Evolutionary conservation across 2,329 filamentous ascomycete species (phyloP).

Genomic region (Microdochium paspali): DNA sequence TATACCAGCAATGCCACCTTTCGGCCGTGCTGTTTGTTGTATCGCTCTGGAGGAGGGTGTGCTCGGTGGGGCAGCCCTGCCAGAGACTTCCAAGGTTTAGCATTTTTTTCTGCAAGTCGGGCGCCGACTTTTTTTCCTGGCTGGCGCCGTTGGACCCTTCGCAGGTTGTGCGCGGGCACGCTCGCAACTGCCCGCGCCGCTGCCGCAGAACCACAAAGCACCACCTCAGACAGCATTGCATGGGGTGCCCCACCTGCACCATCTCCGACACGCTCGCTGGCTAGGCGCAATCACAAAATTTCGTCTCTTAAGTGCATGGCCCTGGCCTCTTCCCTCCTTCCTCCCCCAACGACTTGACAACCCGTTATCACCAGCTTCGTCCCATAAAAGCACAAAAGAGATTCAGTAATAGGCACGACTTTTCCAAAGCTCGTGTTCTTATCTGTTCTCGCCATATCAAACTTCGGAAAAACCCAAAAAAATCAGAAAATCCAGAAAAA

Average conservation of each 20-base stretch:
- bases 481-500: constrained; percentile 49
- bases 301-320: background rate
- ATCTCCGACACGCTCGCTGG: background rate
- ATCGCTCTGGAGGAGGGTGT: no score
- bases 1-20: no score
- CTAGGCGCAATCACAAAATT: background rate
- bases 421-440: constrained; percentile 35
- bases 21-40: no score
- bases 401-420: constrained; percentile 40
- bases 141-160: background rate
- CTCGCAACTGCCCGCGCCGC: background rate
- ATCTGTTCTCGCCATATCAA: constrained; percentile 49
- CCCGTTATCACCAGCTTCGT: constrained; percentile 34
- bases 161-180: background rate
- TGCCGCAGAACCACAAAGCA: background rate
- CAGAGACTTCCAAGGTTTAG: background rate
- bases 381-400: constrained; percentile 39
- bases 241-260: no score
- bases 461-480: constrained; percentile 48
- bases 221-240: no score
- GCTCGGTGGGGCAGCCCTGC: no score
- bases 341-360: constrained; percentile 35
- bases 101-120: background rate
- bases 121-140: background rate
- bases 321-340: constrained; percentile 26